Percentiles rank a stretch among this genome's conserved stretches.
Evolutionary conservation across 495 filamentous ascomycete genomes (phyloP).

Genomic region (Thozetella sp.): DNA sequence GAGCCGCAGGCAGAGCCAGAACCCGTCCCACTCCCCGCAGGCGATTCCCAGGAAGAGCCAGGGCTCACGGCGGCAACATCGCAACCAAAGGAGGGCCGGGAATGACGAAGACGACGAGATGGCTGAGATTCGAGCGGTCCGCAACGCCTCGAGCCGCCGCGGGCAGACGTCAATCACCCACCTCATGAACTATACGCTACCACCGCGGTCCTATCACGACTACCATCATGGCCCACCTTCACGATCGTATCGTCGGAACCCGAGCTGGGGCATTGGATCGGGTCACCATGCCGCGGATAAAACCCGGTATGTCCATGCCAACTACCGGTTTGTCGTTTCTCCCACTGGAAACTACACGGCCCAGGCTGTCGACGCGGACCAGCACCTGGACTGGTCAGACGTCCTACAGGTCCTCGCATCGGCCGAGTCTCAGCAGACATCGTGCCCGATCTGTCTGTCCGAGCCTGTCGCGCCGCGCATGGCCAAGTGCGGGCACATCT

Average conservation of each 20-base stretch:
- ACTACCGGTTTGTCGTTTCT: constrained; percentile 94
- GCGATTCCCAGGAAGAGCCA: constrained; percentile 73
- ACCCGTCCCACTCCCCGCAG: constrained; percentile 51
- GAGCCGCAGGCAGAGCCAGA: constrained; percentile 61
- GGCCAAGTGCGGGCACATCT: constrained; percentile 97
- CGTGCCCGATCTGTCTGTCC: constrained; percentile 92
- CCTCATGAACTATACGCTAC: constrained; percentile 86
- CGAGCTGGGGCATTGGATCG: constrained; percentile 85
- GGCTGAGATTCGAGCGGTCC: constrained; percentile 83
- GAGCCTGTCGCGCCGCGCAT: constrained; percentile 92
- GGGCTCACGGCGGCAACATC: constrained; percentile 72
- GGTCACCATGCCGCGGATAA: constrained; percentile 93
- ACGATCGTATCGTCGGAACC: constrained; percentile 58
- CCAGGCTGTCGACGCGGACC: constrained; percentile 85
- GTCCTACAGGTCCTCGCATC: constrained; percentile 92
- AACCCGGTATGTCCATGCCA: constrained; percentile 92
- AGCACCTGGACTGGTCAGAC: constrained; percentile 87
- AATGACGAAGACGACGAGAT: constrained; percentile 72
- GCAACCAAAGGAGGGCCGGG: constrained; percentile 51
- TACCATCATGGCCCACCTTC: constrained; percentile 49
- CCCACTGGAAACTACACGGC: constrained; percentile 76
- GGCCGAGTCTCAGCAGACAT: constrained; percentile 80
- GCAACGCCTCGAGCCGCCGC: constrained; percentile 79
- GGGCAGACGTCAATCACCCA: constrained; percentile 98
- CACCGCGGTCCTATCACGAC: constrained; percentile 71